A percentile compares a stretch with the other conserved stretches of the same genome.
These are phyloP conservation scores for Ambispora gerdemannii DNA, from an alignment of 192 early-diverging fungal genomes.

Conservation along the genomic window DNA sequence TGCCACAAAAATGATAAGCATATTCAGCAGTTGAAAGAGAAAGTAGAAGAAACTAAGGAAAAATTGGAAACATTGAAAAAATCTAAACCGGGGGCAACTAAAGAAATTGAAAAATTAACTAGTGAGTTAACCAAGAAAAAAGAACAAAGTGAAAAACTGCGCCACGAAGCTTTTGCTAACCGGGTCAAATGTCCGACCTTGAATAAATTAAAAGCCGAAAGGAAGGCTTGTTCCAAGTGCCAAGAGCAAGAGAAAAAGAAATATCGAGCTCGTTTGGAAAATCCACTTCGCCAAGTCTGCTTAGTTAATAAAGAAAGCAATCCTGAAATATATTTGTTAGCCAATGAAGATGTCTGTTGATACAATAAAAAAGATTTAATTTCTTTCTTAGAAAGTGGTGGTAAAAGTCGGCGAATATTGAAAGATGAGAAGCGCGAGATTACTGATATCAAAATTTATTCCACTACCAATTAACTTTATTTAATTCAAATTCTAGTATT, in stretches of 20 bases:
- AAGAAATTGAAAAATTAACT: conserved; percentile 23
- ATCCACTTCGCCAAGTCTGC: conserved; percentile 1
- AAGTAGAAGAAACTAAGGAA: conserved; percentile 11
- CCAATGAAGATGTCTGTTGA: conserved; percentile 15
- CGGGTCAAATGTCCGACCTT: conserved; percentile 14
- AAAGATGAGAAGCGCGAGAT: conserved; percentile 14
- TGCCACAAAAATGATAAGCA: conserved; percentile 21
- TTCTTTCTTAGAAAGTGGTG: background rate
- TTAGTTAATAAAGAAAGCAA: conserved; percentile 6
- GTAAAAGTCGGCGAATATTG: background rate
- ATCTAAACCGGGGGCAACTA: conserved; percentile 8
- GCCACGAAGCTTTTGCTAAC: conserved; percentile 8
- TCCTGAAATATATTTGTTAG: conserved; percentile 13
- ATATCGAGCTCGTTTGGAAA: background rate
- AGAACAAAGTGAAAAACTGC: conserved; percentile 5
- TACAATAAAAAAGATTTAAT: conserved; percentile 24
- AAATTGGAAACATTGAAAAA: conserved; percentile 19
- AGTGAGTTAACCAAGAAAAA: conserved; percentile 8
- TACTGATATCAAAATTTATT: conserved; percentile 19
- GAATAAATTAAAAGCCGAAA: conserved; percentile 16
- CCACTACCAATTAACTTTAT: too few relatives aligned
- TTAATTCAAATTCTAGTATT: too few relatives aligned
- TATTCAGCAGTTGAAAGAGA: background rate
- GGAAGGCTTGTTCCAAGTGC: conserved; percentile 6
- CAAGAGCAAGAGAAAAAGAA: conserved; percentile 16